Conservation (phyloP, 1,284 basidiomycete species). For the Hortiboletus rubellus region DNA sequence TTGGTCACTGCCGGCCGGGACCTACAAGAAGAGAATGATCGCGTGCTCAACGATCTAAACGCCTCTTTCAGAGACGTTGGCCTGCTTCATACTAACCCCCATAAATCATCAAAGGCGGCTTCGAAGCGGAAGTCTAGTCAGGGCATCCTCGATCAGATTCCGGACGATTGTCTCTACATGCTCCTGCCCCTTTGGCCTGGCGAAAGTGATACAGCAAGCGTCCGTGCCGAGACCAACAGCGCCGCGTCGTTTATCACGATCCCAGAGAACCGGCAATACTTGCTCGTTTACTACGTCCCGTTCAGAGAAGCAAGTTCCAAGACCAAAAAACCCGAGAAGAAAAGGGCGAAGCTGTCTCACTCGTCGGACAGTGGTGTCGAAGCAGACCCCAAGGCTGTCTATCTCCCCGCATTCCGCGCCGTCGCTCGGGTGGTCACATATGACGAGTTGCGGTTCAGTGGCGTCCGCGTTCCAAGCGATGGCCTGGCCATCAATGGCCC, state of each 20-base stretch:
- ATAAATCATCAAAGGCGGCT: conserved; percentile 30
- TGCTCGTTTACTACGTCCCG: conserved; percentile 72
- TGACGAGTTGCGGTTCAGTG: conserved; percentile 64
- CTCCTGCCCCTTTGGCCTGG: conserved; percentile 78
- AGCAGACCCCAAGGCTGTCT: conserved; percentile 45
- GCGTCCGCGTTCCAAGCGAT: conserved; percentile 68
- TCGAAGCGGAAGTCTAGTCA: conserved; percentile 25
- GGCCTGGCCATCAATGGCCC: conserved; percentile 66
- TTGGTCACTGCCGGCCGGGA: conserved; percentile 59
- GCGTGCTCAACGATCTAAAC: conserved; percentile 66
- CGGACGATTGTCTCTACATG: conserved; percentile 72
- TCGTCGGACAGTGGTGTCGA: conserved; percentile 41
- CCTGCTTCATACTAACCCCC: conserved; percentile 58
- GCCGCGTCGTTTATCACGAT: conserved; percentile 43
- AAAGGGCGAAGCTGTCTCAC: conserved; percentile 27
- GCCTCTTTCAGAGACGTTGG: conserved; percentile 78
- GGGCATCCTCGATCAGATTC: conserved; percentile 62
- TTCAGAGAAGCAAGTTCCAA: conserved; percentile 33
- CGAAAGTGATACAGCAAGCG: conserved; percentile 54
- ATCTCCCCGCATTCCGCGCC: conserved; percentile 62
- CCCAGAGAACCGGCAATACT: conserved; percentile 57
- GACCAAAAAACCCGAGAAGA: conserved; percentile 38
- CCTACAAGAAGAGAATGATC: conserved; percentile 64
- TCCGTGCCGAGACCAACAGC: conserved; percentile 30
- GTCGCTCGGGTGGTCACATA: conserved; percentile 68